phyloP scores from a whole-genome alignment of 208 protist species.

The Acanthamoeba triangularis region DNA sequence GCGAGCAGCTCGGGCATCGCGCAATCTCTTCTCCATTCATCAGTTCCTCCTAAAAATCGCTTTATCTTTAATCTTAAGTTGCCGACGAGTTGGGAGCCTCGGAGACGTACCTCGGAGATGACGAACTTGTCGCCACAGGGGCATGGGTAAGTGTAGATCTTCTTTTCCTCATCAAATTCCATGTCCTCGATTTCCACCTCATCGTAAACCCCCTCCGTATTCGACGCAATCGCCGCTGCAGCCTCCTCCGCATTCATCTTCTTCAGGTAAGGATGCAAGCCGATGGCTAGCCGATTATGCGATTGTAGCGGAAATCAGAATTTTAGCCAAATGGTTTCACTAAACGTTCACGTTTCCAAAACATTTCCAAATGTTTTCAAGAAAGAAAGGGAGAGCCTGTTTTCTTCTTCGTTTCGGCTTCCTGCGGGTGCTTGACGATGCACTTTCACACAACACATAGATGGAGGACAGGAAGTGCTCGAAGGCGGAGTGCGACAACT shows the following conservation, averaged over 20 bases:
- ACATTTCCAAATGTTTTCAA: too few species aligned
- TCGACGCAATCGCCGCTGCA: neutral
- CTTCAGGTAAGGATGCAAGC: neutral
- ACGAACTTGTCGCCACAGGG: constrained; percentile 90
- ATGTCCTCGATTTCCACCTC: constrained; percentile 92
- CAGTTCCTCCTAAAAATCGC: constrained; percentile 88
- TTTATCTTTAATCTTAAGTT: neutral
- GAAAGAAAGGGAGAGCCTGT: too few species aligned
- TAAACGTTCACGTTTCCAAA: too few species aligned
- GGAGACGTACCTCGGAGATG: constrained; percentile 82
- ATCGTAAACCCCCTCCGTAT: constrained; percentile 80
- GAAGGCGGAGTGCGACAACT: neutral
- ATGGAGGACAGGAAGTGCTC: neutral
- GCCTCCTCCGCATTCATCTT: constrained; percentile 15
- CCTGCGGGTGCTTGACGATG: too few species aligned
- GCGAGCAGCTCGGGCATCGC: constrained; percentile 92
- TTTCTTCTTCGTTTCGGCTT: too few species aligned
- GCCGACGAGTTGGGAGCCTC: neutral
- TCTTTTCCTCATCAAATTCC: constrained; percentile 88
- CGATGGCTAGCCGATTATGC: neutral
- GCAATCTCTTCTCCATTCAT: constrained; percentile 92
- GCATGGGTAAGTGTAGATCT: constrained; percentile 90
- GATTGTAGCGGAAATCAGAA: too few species aligned
- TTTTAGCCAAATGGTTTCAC: too few species aligned
- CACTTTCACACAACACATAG: neutral